Conservation (phyloP, 108 stramenopile genomes). For the Nitzschia sp. region DNA sequence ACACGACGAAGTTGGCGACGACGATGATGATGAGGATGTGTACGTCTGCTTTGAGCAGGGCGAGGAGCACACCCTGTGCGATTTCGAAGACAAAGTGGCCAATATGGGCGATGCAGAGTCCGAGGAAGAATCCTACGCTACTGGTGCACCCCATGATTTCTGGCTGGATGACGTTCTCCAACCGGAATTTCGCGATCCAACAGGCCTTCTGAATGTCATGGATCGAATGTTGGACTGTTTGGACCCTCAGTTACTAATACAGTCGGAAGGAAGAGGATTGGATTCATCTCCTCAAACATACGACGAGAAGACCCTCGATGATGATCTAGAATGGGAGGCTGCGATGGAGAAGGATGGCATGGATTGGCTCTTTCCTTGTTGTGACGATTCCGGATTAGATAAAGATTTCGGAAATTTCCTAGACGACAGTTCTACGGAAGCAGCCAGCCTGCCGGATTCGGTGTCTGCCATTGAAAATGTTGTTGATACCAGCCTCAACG, state of each 20-base stretch:
- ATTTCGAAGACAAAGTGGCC: not conserved
- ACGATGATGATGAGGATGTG: not conserved
- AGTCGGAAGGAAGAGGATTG: not conserved
- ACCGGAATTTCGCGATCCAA: constrained; percentile 1
- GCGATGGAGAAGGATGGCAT: constrained; percentile 6
- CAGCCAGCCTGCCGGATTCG: not conserved
- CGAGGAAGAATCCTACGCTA: not conserved
- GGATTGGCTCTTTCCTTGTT: constrained; percentile 16
- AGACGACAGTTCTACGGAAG: not conserved
- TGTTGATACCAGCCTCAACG: not conserved
- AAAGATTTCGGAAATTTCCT: not conserved
- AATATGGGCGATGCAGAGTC: not conserved
- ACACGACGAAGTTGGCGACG: not conserved
- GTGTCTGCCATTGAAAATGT: not conserved
- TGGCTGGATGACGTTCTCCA: too few relatives aligned
- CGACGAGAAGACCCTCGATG: not conserved
- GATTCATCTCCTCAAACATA: not conserved
- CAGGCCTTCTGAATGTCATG: constrained; percentile 1
- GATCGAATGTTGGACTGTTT: constrained; percentile 14
- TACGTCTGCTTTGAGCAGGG: not conserved
- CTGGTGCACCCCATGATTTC: not conserved
- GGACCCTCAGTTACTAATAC: not conserved
- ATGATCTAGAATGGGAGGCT: not conserved
- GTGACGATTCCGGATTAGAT: constrained; percentile 2
- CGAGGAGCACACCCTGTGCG: constrained; percentile 5